Base-by-base conservation (phyloP, 73 alveolate genomes). In the Halteria grandinella region DNA sequence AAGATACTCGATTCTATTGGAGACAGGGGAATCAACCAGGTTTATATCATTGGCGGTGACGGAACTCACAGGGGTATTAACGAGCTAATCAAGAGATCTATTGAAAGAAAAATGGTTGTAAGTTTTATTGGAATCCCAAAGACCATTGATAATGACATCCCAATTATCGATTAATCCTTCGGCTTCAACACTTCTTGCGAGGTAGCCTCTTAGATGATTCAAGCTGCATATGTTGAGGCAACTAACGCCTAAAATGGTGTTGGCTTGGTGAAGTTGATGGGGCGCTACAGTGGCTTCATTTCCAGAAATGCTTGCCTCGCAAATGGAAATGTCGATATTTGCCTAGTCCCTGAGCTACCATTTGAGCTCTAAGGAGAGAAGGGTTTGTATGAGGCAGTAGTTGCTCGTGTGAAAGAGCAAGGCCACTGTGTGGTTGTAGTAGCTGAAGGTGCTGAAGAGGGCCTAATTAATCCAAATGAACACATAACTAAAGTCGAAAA, bases 111-210 rank as follows among this genome's bases (percentile, higher is more conserved):
- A 34, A 78, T 79, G 40, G 70, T 85, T 63, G 87, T 96, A 34
- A 76, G 94, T 64, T 80, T 97, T 11, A 96, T 89, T 7, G 99
- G 99, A 41, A 90, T 97, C 29, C 99, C 99, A 0, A 97, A 97
- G 76, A 96, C 99, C 39, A 97, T 97, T 28, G 99, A 97, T 82
- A 97, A 97, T 66, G 99, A 97, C 85, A 94, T 97, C 73, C 99
- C 99, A n/a, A 89, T 97, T 41, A 95, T 97, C 21, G 99, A 97
- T 77, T 80, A 85, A 63, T 81, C 97, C 11, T 96, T 96, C 75
- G 99, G 99, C 34, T 96, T 94, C 83, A 99, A 96, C 75, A 93
- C 99, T 7, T 96, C 99, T 10, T 94, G 94, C n/a, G 97, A 93
- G 47, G 92, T 77, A 25, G 83, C 87, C 12, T 89, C 87, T 45